Evolutionary conservation across 441 rosid genomes (phyloP).

Genomic region (Euphorbia schlechtendalii): DNA sequence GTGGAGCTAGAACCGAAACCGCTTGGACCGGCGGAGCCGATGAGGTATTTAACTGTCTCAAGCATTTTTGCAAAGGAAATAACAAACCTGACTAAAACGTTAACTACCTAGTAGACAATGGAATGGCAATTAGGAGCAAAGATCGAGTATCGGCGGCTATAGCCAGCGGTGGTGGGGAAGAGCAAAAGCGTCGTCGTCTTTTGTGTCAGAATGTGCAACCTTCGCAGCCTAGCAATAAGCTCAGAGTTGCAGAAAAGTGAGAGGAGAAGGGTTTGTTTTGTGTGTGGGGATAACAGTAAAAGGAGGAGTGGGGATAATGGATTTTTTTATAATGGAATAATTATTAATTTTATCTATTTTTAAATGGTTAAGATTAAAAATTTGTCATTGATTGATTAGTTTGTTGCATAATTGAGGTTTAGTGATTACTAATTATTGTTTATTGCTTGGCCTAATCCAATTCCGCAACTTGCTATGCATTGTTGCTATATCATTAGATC

Average conservation of each 20-base stretch:
- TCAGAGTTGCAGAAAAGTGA: not conserved
- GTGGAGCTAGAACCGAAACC: constrained; percentile 84
- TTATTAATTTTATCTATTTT: too few species aligned
- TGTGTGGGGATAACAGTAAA: not conserved
- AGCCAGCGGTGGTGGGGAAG: constrained; percentile 16
- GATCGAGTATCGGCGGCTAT: constrained; percentile 3
- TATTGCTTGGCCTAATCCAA: constrained; percentile 2
- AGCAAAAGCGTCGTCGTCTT: not conserved
- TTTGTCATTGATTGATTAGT: constrained; percentile 29
- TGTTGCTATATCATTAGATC: not conserved
- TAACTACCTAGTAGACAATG: not conserved
- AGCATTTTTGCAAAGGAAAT: constrained; percentile 29
- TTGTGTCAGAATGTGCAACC: constrained; percentile 19
- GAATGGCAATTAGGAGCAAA: constrained; percentile 1
- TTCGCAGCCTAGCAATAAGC: constrained; percentile 20
- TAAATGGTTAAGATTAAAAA: constrained; percentile 20
- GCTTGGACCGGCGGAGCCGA: constrained; percentile 64
- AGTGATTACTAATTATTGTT: constrained; percentile 4
- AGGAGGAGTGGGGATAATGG: not conserved
- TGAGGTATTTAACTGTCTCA: constrained; percentile 61
- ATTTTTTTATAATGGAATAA: not conserved
- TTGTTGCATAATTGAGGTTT: constrained; percentile 24
- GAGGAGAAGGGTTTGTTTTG: not conserved
- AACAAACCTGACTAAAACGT: not conserved
- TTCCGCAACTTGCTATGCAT: not conserved